These are phyloP conservation scores for Priceomyces carsonii DNA, from an alignment of 805 yeast genomes.

Conservation along the genomic window DNA sequence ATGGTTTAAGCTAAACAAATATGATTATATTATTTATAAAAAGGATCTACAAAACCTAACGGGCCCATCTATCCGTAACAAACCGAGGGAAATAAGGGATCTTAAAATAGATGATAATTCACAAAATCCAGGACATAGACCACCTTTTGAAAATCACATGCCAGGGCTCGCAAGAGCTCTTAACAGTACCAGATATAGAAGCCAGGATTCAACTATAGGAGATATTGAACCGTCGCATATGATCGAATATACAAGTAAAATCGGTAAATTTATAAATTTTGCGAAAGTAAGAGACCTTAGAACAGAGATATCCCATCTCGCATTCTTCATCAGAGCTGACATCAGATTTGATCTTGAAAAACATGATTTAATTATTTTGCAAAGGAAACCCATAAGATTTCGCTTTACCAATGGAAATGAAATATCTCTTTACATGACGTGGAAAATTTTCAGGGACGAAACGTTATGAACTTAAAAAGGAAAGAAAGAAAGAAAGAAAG, in stretches of 20 bases:
- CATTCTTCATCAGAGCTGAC: conserved; percentile 9
- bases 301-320: background rate
- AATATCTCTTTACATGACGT: conserved; percentile 8
- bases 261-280: conserved; percentile 9
- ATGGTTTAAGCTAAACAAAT: conserved; percentile 11
- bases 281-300: conserved; percentile 4
- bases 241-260: conserved; percentile 1
- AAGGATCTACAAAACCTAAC: background rate
- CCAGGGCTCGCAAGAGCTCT: no score
- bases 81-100: no score
- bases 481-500: no score
- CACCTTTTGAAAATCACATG: background rate
- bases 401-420: conserved; percentile 4
- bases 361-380: conserved; percentile 6
- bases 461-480: conserved; percentile 1
- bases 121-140: no score
- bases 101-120: no score
- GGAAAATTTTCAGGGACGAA: conserved; percentile 11
- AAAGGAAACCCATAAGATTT: background rate
- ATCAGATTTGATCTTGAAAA: background rate
- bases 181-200: conserved; percentile 3
- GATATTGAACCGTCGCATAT: conserved; percentile 10
- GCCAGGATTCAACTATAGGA: no score
- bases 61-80: no score
- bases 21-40: conserved; percentile 5